Percentiles rank a stretch among this genome's conserved stretches.
Evolutionary conservation across 345 rosid species (phyloP).

Genomic region (Chamaenerion angustifolium): DNA sequence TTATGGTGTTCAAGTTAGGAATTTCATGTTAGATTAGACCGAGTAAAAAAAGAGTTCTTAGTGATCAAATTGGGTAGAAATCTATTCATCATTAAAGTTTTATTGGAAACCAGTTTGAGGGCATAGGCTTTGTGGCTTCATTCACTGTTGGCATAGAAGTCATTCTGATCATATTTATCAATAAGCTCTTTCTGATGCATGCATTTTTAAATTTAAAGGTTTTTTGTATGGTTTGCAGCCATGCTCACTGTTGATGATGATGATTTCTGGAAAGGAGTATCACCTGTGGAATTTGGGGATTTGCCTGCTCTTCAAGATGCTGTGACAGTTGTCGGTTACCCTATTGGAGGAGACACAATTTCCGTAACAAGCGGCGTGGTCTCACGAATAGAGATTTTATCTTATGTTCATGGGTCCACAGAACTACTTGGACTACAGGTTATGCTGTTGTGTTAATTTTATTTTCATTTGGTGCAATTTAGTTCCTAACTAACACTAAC

Average conservation of each 20-base stretch:
- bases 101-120: no score
- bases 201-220: not conserved
- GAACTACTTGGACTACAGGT: slow-evolving; percentile 93
- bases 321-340: slow-evolving; percentile 94
- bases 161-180: no score
- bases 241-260: slow-evolving; percentile 60
- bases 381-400: slow-evolving; percentile 76
- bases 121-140: no score
- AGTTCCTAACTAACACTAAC: not conserved
- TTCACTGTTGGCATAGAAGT: no score
- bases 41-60: no score
- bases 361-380: slow-evolving; percentile 96
- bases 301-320: slow-evolving; percentile 94
- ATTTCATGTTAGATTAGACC: no score
- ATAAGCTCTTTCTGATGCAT: no score
- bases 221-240: slow-evolving; percentile 25
- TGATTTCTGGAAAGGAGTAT: slow-evolving; percentile 88
- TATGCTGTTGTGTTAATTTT: not conserved
- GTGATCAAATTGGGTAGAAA: no score
- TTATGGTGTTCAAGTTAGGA: no score
- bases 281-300: slow-evolving; percentile 76
- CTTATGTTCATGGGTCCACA: slow-evolving; percentile 84
- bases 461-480: not conserved
- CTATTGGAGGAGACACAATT: slow-evolving; percentile 91
- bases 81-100: no score